phyloP scores from a whole-genome alignment of 441 rosid species.

The Viola pubescens region DNA sequence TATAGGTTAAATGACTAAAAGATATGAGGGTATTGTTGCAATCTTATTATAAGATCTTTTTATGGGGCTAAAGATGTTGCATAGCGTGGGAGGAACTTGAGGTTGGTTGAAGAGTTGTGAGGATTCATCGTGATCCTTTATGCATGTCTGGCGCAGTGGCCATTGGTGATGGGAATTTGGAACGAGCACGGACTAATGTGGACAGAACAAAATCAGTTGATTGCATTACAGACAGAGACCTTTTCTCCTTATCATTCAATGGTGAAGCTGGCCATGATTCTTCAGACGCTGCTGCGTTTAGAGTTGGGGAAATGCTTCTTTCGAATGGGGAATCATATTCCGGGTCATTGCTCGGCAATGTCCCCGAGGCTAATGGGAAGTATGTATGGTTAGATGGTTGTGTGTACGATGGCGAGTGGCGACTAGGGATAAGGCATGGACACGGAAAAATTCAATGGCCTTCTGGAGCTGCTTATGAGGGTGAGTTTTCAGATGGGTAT shows the following conservation, averaged over 20 bases:
- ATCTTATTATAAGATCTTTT: constrained; percentile 22
- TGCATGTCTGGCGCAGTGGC: constrained; percentile 90
- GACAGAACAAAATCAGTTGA: constrained; percentile 82
- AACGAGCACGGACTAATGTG: constrained; percentile 38
- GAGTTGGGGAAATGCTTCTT: constrained; percentile 51
- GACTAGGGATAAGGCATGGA: constrained; percentile 84
- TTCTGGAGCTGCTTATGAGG: constrained; percentile 70
- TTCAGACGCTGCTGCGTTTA: constrained; percentile 52
- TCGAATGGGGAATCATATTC: constrained; percentile 63
- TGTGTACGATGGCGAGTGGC: constrained; percentile 85
- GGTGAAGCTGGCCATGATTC: constrained; percentile 43
- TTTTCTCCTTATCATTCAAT: constrained; percentile 29
- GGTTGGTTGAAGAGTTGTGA: constrained; percentile 20
- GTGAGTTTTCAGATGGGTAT: constrained; percentile 88
- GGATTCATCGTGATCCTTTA: constrained; percentile 40
- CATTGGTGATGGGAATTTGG: constrained; percentile 34
- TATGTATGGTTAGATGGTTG: constrained; percentile 78
- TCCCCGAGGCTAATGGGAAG: constrained; percentile 75
- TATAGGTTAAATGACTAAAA: constrained; percentile 20
- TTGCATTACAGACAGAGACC: constrained; percentile 36
- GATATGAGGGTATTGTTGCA: constrained; percentile 11
- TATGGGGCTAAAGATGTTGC: constrained; percentile 19
- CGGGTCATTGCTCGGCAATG: constrained; percentile 69
- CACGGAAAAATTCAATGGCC: constrained; percentile 71
- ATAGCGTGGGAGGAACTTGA: constrained; percentile 24